phyloP scores from a whole-genome alignment of 2,329 filamentous ascomycete species.

The Fusarium anthophilum region DNA sequence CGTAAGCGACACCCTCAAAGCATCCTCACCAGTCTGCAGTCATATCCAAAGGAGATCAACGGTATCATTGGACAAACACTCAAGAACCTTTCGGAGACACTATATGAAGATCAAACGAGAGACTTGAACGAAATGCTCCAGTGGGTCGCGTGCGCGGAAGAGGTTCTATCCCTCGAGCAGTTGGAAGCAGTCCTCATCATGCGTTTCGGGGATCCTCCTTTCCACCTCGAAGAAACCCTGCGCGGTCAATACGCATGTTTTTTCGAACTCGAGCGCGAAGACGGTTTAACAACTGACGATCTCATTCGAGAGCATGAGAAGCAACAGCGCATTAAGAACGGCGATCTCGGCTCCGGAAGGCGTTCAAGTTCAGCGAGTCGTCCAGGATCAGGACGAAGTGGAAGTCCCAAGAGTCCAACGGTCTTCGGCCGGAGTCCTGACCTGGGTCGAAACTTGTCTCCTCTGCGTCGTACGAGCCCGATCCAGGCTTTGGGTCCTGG shows the following conservation, averaged over 20 bases:
- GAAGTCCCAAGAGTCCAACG: slow-evolving; percentile 24
- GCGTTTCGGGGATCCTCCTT: slow-evolving; percentile 52
- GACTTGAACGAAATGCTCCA: slow-evolving; percentile 58
- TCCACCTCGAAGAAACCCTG: slow-evolving; percentile 54
- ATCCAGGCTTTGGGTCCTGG: slow-evolving; percentile 20
- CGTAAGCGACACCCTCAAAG: slow-evolving; percentile 56
- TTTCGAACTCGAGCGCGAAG: slow-evolving; percentile 56
- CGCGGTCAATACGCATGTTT: slow-evolving; percentile 58
- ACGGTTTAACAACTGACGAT: slow-evolving; percentile 55
- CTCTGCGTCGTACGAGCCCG: slow-evolving; percentile 19
- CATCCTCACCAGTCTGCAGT: slow-evolving; percentile 54
- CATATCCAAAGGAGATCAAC: slow-evolving; percentile 56
- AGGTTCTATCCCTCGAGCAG: slow-evolving; percentile 55
- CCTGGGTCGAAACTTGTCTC: slow-evolving; percentile 34
- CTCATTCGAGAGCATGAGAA: slow-evolving; percentile 51
- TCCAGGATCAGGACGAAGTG: slow-evolving; percentile 27
- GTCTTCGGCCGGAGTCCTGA: slow-evolving; percentile 32
- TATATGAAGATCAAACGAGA: slow-evolving; percentile 51
- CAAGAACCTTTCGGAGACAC: slow-evolving; percentile 51
- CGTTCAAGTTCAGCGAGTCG: slow-evolving; percentile 37
- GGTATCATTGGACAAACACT: slow-evolving; percentile 55
- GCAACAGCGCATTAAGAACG: slow-evolving; percentile 37
- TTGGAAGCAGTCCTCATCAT: slow-evolving; percentile 56
- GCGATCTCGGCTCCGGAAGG: slow-evolving; percentile 20
- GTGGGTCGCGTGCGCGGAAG: slow-evolving; percentile 57